A percentile compares a stretch with the other conserved stretches of the same genome.
phyloP scores from a whole-genome alignment of 345 rosid genomes.

The Trapa incisa region DNA sequence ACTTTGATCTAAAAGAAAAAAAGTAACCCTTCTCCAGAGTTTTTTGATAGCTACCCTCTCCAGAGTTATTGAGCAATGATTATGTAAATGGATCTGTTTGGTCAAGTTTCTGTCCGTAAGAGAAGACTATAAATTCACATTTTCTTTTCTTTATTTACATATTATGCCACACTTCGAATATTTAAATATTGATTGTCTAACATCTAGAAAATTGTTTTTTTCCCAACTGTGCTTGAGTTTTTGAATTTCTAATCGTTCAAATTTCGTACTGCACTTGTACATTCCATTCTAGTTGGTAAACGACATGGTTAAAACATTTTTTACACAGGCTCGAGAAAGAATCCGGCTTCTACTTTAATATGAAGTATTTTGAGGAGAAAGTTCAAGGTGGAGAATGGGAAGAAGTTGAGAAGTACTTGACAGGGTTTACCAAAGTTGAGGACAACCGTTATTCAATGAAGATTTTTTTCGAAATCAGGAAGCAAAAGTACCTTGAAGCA shows the following conservation, averaged over 20 bases:
- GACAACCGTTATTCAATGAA: constrained; percentile 74
- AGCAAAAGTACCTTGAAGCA: constrained; percentile 87
- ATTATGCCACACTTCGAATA: too few species aligned
- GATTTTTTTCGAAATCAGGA: constrained; percentile 79
- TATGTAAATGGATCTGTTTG: not conserved
- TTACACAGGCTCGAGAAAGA: constrained; percentile 54
- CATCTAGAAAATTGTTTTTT: too few species aligned
- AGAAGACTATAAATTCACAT: not conserved
- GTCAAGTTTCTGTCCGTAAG: not conserved
- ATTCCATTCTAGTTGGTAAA: not conserved
- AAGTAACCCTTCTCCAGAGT: not conserved
- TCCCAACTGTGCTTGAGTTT: too few species aligned
- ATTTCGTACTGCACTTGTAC: not conserved
- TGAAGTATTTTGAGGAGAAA: constrained; percentile 63
- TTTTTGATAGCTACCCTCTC: not conserved
- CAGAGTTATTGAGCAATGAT: too few species aligned
- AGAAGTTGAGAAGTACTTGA: constrained; percentile 52
- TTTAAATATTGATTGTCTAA: too few species aligned
- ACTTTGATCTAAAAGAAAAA: not conserved
- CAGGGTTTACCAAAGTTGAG: constrained; percentile 60
- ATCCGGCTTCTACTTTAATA: constrained; percentile 55
- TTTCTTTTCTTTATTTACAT: not conserved
- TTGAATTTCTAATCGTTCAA: too few species aligned
- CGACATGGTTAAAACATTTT: not conserved
- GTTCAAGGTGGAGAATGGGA: constrained; percentile 73